phyloP scores from a whole-genome alignment of 495 filamentous ascomycete genomes.

The Xeromyces bisporus region DNA sequence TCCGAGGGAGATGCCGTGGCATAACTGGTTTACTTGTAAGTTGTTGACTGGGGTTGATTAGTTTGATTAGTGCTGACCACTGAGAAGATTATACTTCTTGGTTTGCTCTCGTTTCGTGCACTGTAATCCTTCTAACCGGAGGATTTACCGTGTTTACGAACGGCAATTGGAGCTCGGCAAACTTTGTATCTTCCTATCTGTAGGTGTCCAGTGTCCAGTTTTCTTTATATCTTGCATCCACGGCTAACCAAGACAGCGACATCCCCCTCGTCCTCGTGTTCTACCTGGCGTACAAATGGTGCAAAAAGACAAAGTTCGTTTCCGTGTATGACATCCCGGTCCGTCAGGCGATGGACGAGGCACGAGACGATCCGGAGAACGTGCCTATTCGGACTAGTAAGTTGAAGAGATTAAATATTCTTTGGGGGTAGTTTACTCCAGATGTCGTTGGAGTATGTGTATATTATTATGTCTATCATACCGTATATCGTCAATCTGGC shows the following conservation, averaged over 20 bases:
- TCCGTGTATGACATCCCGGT: conserved; percentile 30
- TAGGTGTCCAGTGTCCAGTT: too few relatives aligned
- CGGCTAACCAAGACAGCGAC: too few relatives aligned
- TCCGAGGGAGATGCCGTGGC: too few relatives aligned
- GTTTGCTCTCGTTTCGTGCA: conserved; percentile 29
- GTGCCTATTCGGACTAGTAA: conserved; percentile 6
- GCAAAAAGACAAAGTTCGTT: conserved; percentile 35
- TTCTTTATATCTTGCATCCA: too few relatives aligned
- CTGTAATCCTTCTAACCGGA: conserved; percentile 21
- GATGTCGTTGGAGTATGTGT: too few relatives aligned
- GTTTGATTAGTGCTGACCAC: conserved; percentile 22
- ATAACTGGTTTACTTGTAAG: too few relatives aligned
- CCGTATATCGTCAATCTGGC: conserved; percentile 6
- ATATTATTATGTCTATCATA: conserved; percentile 3
- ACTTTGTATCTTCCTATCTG: conserved; percentile 20
- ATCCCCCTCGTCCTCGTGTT: conserved; percentile 35
- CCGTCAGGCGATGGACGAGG: conserved; percentile 11
- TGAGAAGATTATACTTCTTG: conserved; percentile 25
- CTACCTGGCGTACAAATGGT: conserved; percentile 37
- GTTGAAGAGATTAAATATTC: conserved; percentile 8
- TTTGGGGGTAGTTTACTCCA: conserved; percentile 7
- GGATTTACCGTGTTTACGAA: conserved; percentile 29
- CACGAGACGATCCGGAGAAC: conserved; percentile 10
- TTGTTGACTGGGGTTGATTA: too few relatives aligned
- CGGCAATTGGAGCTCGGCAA: conserved; percentile 20